These are phyloP conservation scores for Kernera saxatilis DNA, from an alignment of 345 rosid genomes.

Conservation along the genomic window DNA sequence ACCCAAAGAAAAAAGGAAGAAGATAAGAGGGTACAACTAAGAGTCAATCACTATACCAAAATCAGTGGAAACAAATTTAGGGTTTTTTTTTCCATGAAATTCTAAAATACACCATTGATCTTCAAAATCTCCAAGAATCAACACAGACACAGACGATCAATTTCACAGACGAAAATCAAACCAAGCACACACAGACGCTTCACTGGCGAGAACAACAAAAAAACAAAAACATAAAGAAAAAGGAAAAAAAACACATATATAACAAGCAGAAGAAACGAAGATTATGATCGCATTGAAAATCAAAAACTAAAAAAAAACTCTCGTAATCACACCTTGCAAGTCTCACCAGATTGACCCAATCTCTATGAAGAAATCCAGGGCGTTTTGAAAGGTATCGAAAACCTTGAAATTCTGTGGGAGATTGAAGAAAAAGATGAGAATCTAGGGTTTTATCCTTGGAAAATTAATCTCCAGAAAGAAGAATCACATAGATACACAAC, in stretches of 20 bases:
- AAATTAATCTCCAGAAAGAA: constrained; percentile 8
- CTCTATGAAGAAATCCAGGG: neutral
- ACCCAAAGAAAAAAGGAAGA: neutral
- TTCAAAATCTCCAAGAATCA: neutral
- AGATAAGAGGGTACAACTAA: constrained; percentile 2
- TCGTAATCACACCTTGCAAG: constrained; percentile 12
- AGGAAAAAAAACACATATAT: neutral
- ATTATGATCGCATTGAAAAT: constrained; percentile 17
- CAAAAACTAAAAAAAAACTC: neutral
- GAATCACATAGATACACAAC: neutral
- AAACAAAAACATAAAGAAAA: neutral
- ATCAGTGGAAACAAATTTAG: constrained; percentile 6
- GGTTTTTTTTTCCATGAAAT: neutral
- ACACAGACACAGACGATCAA: constrained; percentile 11
- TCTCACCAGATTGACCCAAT: neutral
- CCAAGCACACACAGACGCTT: constrained; percentile 8
- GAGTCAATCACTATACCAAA: constrained; percentile 10
- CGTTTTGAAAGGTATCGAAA: neutral
- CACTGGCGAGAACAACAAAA: neutral
- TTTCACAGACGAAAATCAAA: neutral
- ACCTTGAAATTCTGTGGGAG: neutral
- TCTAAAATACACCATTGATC: neutral
- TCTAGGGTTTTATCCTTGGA: constrained; percentile 25
- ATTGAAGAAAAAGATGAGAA: constrained; percentile 12
- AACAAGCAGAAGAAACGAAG: neutral